Percentiles rank a stretch among this genome's conserved stretches.
These are phyloP conservation scores for Azolla pinnata DNA, from an alignment of 75 land plant genomes.

Conservation along the genomic window DNA sequence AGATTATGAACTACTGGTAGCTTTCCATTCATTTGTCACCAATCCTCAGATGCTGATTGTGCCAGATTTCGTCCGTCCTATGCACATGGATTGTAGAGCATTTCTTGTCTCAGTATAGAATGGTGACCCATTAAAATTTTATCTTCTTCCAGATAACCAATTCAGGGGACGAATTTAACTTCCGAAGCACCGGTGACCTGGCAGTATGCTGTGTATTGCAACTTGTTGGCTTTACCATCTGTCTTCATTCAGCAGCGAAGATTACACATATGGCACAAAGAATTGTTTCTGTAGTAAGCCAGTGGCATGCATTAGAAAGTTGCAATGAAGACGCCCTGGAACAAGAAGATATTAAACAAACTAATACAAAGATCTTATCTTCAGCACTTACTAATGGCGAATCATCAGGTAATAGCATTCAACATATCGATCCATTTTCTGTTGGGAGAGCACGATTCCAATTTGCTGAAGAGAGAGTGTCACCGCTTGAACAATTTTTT, in stretches of 20 bases:
- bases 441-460: not conserved
- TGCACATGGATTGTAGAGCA: too few species aligned
- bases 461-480: not conserved
- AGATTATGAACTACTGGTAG: too few species aligned
- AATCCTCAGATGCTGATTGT: too few species aligned
- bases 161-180: too few species aligned
- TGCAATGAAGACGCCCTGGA: constrained; percentile 25
- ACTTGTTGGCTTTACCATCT: constrained; percentile 52
- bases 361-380: not conserved
- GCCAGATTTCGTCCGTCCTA: too few species aligned
- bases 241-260: constrained; percentile 70
- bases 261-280: constrained; percentile 89
- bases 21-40: too few species aligned
- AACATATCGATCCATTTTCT: not conserved
- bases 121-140: too few species aligned
- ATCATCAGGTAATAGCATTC: not conserved
- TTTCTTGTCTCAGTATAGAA: too few species aligned
- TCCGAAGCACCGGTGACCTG: too few species aligned
- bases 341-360: not conserved
- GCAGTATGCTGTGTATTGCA: constrained; percentile 63
- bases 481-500: too few species aligned
- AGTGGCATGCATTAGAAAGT: constrained; percentile 80
- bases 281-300: constrained; percentile 58
- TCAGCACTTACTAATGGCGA: not conserved
- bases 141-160: too few species aligned